A percentile compares a stretch with the other conserved stretches of the same genome.
Conservation (phyloP, 768 basidiomycete species). For the Suillus lakei region DNA sequence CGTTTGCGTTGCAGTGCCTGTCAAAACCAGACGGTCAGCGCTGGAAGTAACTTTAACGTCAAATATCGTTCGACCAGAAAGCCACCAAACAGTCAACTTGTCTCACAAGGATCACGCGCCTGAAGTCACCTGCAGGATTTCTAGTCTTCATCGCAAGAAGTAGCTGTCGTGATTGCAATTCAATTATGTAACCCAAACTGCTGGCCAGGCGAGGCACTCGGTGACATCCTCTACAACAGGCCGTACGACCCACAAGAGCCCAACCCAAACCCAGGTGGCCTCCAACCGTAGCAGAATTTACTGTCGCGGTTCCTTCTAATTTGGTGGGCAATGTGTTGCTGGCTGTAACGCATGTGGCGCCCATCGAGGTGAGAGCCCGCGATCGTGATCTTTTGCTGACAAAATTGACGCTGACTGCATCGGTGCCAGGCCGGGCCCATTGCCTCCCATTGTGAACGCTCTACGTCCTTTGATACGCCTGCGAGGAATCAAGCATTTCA, state of each 20-base stretch:
- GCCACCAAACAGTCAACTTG: constrained; percentile 17
- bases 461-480: not conserved
- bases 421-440: not conserved
- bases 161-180: constrained; percentile 14
- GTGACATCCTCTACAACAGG: constrained; percentile 5
- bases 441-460: no score
- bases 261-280: not conserved
- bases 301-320: constrained; percentile 4
- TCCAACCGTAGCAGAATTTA: constrained; percentile 3
- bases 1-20: constrained; percentile 41
- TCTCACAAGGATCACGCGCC: not conserved
- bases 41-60: constrained; percentile 40
- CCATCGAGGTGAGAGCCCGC: constrained; percentile 9
- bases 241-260: not conserved
- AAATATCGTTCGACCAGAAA: constrained; percentile 45
- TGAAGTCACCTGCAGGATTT: not conserved
- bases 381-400: not conserved
- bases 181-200: not conserved
- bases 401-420: not conserved
- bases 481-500: not conserved
- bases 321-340: constrained; percentile 2
- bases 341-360: constrained; percentile 1
- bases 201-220: constrained; percentile 16
- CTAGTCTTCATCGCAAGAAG: not conserved
- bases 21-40: constrained; percentile 33